Evolutionary conservation across 2,329 filamentous ascomycete genomes (phyloP), one percentile per base, ranked within the genome.

Genomic region (Neofusicoccum ribis): DNA sequence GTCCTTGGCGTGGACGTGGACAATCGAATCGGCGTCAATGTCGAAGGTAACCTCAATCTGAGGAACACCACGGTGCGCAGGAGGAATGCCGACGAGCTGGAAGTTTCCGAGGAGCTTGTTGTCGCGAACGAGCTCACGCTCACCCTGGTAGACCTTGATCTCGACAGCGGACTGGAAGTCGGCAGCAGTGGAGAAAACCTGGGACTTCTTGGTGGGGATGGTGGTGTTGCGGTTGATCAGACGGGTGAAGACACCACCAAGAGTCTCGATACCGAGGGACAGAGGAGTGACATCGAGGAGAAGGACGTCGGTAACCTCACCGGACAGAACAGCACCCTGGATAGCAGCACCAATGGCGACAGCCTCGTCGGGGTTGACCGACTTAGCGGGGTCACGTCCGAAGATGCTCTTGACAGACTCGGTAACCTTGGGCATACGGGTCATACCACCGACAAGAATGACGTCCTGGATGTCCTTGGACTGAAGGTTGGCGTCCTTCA

Each of bases 71-170:
- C 93, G 93, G 86, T 96, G 93, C 65, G 94, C 94, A 73, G 94
- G 94, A 66, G 94, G 94, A 68, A 98, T 97, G 70, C 94, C 94
- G 74, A 97, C 93, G 72, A 98, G 91, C 87, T 98, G 93, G 91
- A 98, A 98, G 91, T 98, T 98, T 68, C 94, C 94, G 66, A 98
- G 88, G 67, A 98, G 85, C 88, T 98, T 98, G 91, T 98, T 98
- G 85, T 98, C 94, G 78, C 89, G 90, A 80, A 97, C 93, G 69
- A 97, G 92, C 86, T 97, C 93, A 91, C 94, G 94, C 88, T 98
- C 94, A 86, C 94, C 94, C 89, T 98, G 93, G 91, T 89, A 98
- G 70, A 98, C 94, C 91, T 98, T 97, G 86, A 98, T 98, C 86
- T 97, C 93, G 77, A 98, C 94, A 72, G 93, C 94, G 69, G 92